Percentiles rank a stretch among this genome's conserved stretches.
phyloP scores from a whole-genome alignment of 1,139 yeast genomes.

The Debaryomyces coudertii region DNA sequence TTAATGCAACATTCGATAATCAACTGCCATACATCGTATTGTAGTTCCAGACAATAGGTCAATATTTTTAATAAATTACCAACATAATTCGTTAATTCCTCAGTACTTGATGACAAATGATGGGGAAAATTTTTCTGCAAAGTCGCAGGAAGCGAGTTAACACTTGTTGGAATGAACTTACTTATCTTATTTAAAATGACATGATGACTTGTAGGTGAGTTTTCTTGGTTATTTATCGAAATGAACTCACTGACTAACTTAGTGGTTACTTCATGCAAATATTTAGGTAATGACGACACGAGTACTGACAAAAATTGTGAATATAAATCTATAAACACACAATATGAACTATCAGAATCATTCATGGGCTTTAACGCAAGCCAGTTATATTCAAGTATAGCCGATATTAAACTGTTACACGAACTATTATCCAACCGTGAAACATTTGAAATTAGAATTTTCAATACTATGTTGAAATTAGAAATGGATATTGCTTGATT shows the following conservation, averaged over 20 bases:
- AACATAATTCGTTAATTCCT: constrained; percentile 63
- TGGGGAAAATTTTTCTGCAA: constrained; percentile 74
- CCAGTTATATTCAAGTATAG: constrained; percentile 58
- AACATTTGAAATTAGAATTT: constrained; percentile 37
- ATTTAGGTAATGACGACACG: constrained; percentile 84
- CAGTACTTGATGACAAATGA: constrained; percentile 61
- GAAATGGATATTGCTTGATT: constrained; percentile 39
- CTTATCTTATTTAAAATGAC: constrained; percentile 63
- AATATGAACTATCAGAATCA: constrained; percentile 24
- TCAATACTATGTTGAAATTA: constrained; percentile 41
- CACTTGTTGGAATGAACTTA: constrained; percentile 78
- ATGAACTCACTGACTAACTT: constrained; percentile 64
- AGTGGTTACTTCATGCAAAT: constrained; percentile 81
- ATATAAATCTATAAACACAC: constrained; percentile 50
- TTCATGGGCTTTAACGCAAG: constrained; percentile 33
- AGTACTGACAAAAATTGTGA: constrained; percentile 75
- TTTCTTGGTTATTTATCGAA: constrained; percentile 18
- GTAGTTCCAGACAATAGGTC: constrained; percentile 74
- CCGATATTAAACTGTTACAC: constrained; percentile 35
- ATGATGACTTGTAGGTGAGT: constrained; percentile 55
- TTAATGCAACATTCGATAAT: constrained; percentile 80
- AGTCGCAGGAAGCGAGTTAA: constrained; percentile 62
- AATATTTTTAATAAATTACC: constrained; percentile 61
- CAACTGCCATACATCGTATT: constrained; percentile 76
- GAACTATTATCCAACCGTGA: constrained; percentile 42